Base-by-base conservation (phyloP, 805 yeast genomes). In the Lachancea lanzarotensis region DNA sequence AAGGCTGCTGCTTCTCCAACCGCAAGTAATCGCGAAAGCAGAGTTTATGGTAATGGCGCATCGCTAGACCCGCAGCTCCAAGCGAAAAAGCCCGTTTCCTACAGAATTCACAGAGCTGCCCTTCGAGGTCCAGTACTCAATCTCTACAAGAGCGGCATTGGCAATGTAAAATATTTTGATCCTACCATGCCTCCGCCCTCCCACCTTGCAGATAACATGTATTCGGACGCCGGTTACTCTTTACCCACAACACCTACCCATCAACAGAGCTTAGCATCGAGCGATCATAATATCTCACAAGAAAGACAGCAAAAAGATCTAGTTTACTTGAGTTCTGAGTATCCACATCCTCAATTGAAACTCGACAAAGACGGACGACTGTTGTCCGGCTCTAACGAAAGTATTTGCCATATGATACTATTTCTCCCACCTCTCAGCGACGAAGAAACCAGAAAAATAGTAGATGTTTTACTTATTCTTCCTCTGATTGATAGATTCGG, bases 351-450 rank as follows among this genome's bases (percentile, higher is more conserved):
- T 5, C 79, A 75, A 38, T 57, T 82, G 25, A 69, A 65, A 29
- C 49, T 77, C 46, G 86, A 82, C 55, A 59, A 62, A 15, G 59
- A 66, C 3, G 72, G 75, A 17, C 73, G 74, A 16, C 66, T 74
- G 17, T 51, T 71, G 7, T 71, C 75, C 18, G 86, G 86, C 16
- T 60, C 86, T 0, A 56, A 77, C 10, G 96, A 89, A 60, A 76
- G 89, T 38, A 70, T 89, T 31, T 78, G 90, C 45, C 97, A 90
- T 64, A 75, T 84, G 2, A 68, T 86, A 20, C 60, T 88, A 13
- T 81, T 81, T 60, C 73, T 73, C 47, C 72, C 76, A 3, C 56
- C 68, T 16, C 12, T 22, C 17, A 67, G 61, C 17, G 69, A 65
- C 46, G 67, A 65, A 20, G 65, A 65, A 18, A 27, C 47, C 10